A percentile compares a stretch with the other conserved stretches of the same genome.
Conservation (phyloP, 495 filamentous ascomycete species). For the Entonaema liquescens region DNA sequence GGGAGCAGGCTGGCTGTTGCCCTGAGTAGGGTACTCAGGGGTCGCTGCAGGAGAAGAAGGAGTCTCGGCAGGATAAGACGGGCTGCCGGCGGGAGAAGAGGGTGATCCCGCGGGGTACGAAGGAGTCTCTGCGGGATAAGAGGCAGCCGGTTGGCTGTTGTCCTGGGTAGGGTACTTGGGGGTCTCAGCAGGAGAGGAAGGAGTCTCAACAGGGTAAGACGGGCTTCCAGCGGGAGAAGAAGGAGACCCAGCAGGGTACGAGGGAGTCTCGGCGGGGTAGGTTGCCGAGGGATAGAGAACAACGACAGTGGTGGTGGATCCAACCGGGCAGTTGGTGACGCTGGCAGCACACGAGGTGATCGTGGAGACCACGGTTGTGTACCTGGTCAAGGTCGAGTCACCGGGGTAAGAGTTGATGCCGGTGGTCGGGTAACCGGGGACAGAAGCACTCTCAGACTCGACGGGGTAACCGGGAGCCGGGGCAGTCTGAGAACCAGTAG, state of each 20-base stretch:
- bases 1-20: constrained; percentile 10
- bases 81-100: neutral
- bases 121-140: constrained; percentile 26
- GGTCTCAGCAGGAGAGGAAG: neutral
- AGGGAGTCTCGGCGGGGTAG: constrained; percentile 2
- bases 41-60: neutral
- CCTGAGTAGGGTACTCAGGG: constrained; percentile 19
- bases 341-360: constrained; percentile 59
- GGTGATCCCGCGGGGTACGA: neutral
- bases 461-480: too few relatives aligned
- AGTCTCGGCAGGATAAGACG: neutral
- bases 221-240: neutral
- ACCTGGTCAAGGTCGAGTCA: constrained; percentile 20
- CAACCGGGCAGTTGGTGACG: constrained; percentile 62
- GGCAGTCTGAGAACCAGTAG: too few relatives aligned
- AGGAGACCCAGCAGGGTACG: neutral
- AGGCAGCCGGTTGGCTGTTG: constrained; percentile 9
- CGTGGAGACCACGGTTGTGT: constrained; percentile 47
- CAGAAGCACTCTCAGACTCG: constrained; percentile 12
- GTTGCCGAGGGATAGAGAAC: constrained; percentile 24
- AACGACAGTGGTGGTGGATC: constrained; percentile 31
- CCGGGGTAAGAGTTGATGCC: constrained; percentile 14
- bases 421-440: constrained; percentile 12
- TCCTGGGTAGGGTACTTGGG: constrained; percentile 19
- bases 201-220: neutral